Base-by-base conservation (phyloP, 23 red algal genomes). In the Gracilaria caudata region DNA sequence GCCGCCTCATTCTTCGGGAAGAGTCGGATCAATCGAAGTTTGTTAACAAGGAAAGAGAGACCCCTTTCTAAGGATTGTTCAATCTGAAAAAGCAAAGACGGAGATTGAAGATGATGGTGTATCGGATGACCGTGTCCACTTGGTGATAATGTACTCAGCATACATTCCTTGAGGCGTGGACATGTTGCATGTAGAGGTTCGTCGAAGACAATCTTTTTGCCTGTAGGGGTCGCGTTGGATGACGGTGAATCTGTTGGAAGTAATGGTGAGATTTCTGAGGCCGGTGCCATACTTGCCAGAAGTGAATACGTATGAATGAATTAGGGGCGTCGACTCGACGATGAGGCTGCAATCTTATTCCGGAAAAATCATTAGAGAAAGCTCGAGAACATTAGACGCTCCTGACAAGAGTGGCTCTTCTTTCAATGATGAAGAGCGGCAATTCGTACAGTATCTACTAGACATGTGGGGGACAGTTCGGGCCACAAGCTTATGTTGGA, bases 21-120 rank as follows among this genome's bases (percentile, higher is more conserved):
- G 1, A 75, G 49, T 7, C 33, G 70, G 12, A 75, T 7, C 38
- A 75, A 49, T 49, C 70, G 37, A 26, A 75, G 39, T 29, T 75
- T 75, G n/a, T 75, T 0, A 75, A 75, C 40, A 43, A 75, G 19
- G 19, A 38, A 47, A 6, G 37, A 25, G 8, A 75, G 43, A 8
- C 70, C 70, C n/a, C 19, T 49, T 45, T 75, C 29, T 20, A 75
- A 26, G 1, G 37, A 45, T 4, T 7, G 4, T 36, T 75, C 39
- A 49, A 75, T 75, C 25, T 46, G 39, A 46, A 19, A 10, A 43
- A 45, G 39, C 17, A 75, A 29, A 25, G 70, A 46, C 0, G 70
- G 33, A 6, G 70, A 75, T 47, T 75, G 70, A 75, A 75, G 40
- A 49, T 75, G 70, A 29, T 75, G 70, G 24, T 75, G 38, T 14